Conservation (phyloP, 495 filamentous ascomycete genomes). For the Apiosordaria backusii region DNA sequence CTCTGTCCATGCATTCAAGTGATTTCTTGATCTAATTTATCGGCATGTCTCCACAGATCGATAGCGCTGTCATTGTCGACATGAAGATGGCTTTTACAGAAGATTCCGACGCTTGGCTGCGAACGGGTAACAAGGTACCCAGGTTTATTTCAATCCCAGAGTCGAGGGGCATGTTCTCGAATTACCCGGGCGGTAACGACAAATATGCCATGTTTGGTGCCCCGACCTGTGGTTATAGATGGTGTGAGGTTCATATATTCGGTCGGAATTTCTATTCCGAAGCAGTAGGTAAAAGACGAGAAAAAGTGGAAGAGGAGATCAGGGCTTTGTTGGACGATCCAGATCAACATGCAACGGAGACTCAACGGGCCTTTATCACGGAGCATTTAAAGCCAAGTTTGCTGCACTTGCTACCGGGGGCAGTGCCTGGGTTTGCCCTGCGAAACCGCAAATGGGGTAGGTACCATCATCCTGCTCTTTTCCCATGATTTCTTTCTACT, state of each 20-base stretch:
- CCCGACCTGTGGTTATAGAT: not conserved
- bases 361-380: not conserved
- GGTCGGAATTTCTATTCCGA: too few species aligned
- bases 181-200: not conserved
- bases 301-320: not conserved
- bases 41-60: constrained; percentile 10
- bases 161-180: not conserved
- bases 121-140: not conserved
- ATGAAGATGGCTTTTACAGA: constrained; percentile 31
- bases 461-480: too few species aligned
- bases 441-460: constrained; percentile 41
- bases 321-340: not conserved
- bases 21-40: too few species aligned
- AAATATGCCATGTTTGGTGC: not conserved
- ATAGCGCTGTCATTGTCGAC: constrained; percentile 40
- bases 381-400: constrained; percentile 21
- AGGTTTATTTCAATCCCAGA: not conserved
- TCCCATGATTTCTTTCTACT: too few species aligned
- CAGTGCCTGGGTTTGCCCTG: constrained; percentile 39
- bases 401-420: constrained; percentile 33
- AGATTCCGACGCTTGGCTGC: not conserved
- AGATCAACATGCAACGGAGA: not conserved
- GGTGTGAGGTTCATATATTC: not conserved
- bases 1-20: too few species aligned
- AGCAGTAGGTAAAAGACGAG: too few species aligned